Evolutionary conservation across 768 basidiomycete species (phyloP).

Genomic region (Rhodocollybia butyracea): DNA sequence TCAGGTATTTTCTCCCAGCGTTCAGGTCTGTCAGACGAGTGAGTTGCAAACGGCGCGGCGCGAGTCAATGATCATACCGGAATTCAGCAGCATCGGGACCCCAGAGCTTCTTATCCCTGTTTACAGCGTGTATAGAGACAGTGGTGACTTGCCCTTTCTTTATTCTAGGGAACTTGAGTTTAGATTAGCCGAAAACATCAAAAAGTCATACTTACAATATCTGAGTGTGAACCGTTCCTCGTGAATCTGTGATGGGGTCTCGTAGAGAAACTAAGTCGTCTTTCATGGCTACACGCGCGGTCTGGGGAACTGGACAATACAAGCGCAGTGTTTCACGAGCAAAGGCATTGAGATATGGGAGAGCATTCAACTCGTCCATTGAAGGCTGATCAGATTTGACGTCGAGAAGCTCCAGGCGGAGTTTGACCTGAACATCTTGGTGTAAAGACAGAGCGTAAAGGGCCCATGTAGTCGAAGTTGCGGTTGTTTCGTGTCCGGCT

Average conservation of each 20-base stretch:
- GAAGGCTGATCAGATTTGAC: conserved; percentile 54
- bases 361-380: conserved; percentile 65
- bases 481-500: conserved; percentile 28
- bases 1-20: conserved; percentile 54
- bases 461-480: conserved; percentile 46
- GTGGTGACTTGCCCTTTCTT: conserved; percentile 44
- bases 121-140: conserved; percentile 51
- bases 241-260: conserved; percentile 38
- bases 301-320: conserved; percentile 47
- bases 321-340: conserved; percentile 59
- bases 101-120: conserved; percentile 53
- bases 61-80: conserved; percentile 32
- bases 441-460: conserved; percentile 52
- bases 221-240: conserved; percentile 35
- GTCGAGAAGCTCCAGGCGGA: conserved; percentile 54
- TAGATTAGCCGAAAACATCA: background rate
- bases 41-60: background rate
- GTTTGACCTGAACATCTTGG: conserved; percentile 47
- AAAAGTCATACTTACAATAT: conserved; percentile 34
- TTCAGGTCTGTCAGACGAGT: conserved; percentile 45
- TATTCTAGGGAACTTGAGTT: background rate
- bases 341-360: conserved; percentile 68
- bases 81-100: conserved; percentile 61
- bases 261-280: conserved; percentile 53
- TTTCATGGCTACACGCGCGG: conserved; percentile 40